A percentile compares a stretch with the other conserved stretches of the same genome.
phyloP scores from a whole-genome alignment of 2,329 filamentous ascomycete genomes.

The Cladosporium sp. region DNA sequence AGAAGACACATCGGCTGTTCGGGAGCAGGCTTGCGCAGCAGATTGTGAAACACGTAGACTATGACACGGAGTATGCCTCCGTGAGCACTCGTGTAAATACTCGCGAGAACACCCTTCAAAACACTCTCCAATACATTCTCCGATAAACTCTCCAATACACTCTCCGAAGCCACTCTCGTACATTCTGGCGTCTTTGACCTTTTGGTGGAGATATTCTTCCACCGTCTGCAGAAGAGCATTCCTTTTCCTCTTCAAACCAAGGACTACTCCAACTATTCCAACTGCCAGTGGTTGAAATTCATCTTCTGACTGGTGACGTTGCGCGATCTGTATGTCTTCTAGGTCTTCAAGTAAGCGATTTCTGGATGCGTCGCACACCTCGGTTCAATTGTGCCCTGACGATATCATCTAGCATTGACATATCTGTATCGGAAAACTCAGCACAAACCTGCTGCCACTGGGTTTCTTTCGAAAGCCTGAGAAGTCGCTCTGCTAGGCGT shows the following conservation, averaged over 20 bases:
- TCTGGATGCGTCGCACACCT: not conserved
- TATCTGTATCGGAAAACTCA: constrained; percentile 5
- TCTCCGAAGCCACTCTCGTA: too few relatives aligned
- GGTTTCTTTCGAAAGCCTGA: constrained; percentile 3
- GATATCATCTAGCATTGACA: constrained; percentile 5
- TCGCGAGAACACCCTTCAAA: not conserved
- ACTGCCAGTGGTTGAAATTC: not conserved
- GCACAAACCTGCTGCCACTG: constrained; percentile 2
- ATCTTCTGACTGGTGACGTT: not conserved
- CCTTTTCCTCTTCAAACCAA: not conserved
- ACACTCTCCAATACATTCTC: not conserved
- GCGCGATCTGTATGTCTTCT: constrained; percentile 5
- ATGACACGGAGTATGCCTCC: too few relatives aligned
- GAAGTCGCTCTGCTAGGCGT: constrained; percentile 7
- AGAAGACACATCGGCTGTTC: too few relatives aligned
- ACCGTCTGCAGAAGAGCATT: not conserved
- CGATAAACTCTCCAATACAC: not conserved
- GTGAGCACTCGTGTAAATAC: not conserved
- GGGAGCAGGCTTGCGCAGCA: too few relatives aligned
- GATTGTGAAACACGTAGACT: too few relatives aligned
- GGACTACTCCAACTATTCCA: not conserved
- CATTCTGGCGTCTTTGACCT: not conserved
- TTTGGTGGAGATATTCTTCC: constrained; percentile 1
- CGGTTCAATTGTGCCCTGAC: constrained; percentile 1
- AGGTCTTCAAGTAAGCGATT: not conserved